A percentile compares a stretch with the other conserved stretches of the same genome.
Evolutionary conservation across 2,329 filamentous ascomycete species (phyloP).

Genomic region (Xylaria sp.): DNA sequence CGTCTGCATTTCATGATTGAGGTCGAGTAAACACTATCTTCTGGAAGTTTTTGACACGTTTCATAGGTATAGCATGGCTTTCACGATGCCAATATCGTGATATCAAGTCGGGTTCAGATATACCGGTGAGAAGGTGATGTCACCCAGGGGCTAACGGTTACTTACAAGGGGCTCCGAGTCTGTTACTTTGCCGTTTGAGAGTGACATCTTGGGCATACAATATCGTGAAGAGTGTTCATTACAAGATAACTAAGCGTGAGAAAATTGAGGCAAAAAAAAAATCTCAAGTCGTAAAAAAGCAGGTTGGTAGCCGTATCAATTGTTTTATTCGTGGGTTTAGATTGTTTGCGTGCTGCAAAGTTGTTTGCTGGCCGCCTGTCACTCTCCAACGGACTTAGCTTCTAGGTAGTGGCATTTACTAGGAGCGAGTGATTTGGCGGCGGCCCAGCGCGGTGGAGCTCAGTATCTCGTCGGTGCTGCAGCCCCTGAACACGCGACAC

Average conservation of each 20-base stretch:
- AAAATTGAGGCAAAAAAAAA: not conserved
- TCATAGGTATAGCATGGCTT: no score
- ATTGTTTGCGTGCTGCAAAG: not conserved
- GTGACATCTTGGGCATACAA: constrained; percentile 45
- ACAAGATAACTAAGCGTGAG: not conserved
- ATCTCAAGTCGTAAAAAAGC: no score
- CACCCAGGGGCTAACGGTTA: not conserved
- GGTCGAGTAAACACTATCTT: not conserved
- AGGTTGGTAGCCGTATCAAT: not conserved
- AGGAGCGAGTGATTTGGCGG: constrained; percentile 14
- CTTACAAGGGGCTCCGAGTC: constrained; percentile 53
- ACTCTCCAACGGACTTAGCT: not conserved
- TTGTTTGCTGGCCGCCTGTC: constrained; percentile 13
- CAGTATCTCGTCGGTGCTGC: not conserved
- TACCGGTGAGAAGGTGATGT: not conserved
- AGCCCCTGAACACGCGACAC: constrained; percentile 26
- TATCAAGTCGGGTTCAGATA: not conserved
- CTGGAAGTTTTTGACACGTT: not conserved
- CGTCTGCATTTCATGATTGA: not conserved
- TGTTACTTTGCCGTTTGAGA: constrained; percentile 50
- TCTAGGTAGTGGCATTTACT: constrained; percentile 18
- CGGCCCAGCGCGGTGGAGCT: constrained; percentile 12
- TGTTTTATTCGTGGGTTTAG: not conserved
- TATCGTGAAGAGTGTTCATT: not conserved
- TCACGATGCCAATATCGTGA: not conserved